Percentiles rank a stretch among this genome's conserved stretches.
These are phyloP conservation scores for Abelmoschus esculentus DNA, from an alignment of 345 rosid genomes.

Conservation along the genomic window DNA sequence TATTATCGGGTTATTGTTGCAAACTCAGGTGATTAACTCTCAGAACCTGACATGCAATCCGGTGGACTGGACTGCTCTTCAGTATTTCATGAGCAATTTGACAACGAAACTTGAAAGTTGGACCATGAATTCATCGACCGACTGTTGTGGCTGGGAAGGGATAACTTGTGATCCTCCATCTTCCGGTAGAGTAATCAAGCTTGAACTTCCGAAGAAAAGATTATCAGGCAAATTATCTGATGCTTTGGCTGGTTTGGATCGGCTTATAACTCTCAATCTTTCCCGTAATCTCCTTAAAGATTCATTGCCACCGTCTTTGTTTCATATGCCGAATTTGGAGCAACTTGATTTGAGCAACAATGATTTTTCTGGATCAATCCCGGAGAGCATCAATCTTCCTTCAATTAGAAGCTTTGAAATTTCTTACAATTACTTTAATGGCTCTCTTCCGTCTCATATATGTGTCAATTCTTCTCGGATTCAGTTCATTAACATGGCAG, in stretches of 20 bases:
- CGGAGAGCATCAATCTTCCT: conserved; percentile 25
- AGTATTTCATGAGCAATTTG: conserved; percentile 31
- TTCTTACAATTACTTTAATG: conserved; percentile 38
- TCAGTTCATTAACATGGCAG: conserved; percentile 28
- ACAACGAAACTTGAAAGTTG: conserved; percentile 35
- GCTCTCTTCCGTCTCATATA: conserved; percentile 41
- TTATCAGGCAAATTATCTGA: conserved; percentile 18
- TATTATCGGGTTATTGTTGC: conserved; percentile 28
- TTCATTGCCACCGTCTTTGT: conserved; percentile 46
- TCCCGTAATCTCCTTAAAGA: conserved; percentile 43
- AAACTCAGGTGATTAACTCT: conserved; percentile 21
- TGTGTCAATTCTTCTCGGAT: conserved; percentile 42
- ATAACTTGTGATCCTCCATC: conserved; percentile 35
- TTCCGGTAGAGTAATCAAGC: conserved; percentile 37
- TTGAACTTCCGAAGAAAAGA: conserved; percentile 33
- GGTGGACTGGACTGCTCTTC: conserved; percentile 44
- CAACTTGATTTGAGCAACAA: conserved; percentile 59
- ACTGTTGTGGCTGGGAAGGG: conserved; percentile 66
- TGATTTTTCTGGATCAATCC: conserved; percentile 29
- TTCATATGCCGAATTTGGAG: conserved; percentile 32
- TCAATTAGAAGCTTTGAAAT: conserved; percentile 13
- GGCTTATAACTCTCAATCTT: conserved; percentile 48
- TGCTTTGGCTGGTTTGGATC: conserved; percentile 19
- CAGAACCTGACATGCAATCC: conserved; percentile 42
- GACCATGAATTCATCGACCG: conserved; percentile 24